Conservation (phyloP, 306 rosid species). For the Erythrophleum fordii region DNA sequence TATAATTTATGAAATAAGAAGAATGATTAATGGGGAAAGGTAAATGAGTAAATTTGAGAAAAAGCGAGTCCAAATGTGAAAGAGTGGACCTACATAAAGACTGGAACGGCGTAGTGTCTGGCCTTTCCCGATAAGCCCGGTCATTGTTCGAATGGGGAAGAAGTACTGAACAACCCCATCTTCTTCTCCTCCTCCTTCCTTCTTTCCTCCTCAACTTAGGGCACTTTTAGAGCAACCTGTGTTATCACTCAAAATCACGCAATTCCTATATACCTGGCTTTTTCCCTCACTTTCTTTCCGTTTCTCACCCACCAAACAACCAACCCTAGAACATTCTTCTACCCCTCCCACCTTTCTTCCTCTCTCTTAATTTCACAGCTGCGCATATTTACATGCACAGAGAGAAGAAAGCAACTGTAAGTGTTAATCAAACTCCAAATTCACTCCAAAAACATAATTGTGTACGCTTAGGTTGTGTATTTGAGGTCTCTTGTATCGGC, state of each 20-base stretch:
- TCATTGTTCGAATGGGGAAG: constrained; percentile 43
- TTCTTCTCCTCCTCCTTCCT: neutral
- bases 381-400: constrained; percentile 23
- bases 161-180: constrained; percentile 26
- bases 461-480: neutral
- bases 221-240: constrained; percentile 11
- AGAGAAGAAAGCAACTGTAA: constrained; percentile 27
- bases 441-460: constrained; percentile 30
- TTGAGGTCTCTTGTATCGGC: constrained; percentile 29
- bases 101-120: constrained; percentile 45
- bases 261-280: constrained; percentile 35
- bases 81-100: constrained; percentile 25
- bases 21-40: no score
- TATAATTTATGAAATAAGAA: no score
- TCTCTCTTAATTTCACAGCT: neutral
- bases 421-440: constrained; percentile 33
- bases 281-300: constrained; percentile 35
- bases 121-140: constrained; percentile 47
- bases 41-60: constrained; percentile 39
- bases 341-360: neutral
- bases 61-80: constrained; percentile 33
- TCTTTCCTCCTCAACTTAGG: constrained; percentile 12
- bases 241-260: constrained; percentile 28
- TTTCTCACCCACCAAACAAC: constrained; percentile 41
- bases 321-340: constrained; percentile 32